Evolutionary conservation across 1,284 basidiomycete genomes (phyloP), one percentile per base, ranked within the genome.

Genomic region (Agaricales sp.): DNA sequence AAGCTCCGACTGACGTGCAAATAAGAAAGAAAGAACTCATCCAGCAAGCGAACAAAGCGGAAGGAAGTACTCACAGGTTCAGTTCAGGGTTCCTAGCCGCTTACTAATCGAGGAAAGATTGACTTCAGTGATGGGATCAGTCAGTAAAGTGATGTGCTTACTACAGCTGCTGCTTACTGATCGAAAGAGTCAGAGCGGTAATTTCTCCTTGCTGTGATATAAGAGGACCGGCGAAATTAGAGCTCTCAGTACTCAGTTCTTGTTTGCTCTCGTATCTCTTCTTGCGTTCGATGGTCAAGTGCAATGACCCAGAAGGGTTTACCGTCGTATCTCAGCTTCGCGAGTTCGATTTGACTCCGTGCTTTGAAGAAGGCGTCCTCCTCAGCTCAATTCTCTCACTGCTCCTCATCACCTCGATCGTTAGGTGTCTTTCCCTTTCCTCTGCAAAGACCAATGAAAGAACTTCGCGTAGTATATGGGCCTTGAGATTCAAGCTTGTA

Each of bases 301-400:
- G 78, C 58, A 68, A 61, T 47, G 69, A 75, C 56, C 47, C 53
- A 12, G 82, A 87, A 56, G 82, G 87, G 48, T 89, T 86, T 79
- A 67, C 66, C 1, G 69, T 75, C 13, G 65, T 80, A 39, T 92
- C 88, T 4, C 62, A 57, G 4, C 54, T 66, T 0, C 76, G 88
- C 50, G 69, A 77, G 21, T 88, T 92, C 59, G 92, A 96, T 65
- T 61, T 87, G 12, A 87, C 91, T 1, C 76, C 80, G 4, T 97
- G 93, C 64, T 91, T 89, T 57, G 87, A 94, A 59, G 82, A 87
- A 54, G 80, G 77, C 24, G 60, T 82, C n/a, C 43, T 91, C 0
- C 61, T 86, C 2, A 69, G 82, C 0, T 58, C 70, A 0, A 61
- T 84, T 1, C 66, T 84, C 25, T 62, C 70, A 1, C 30, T 73